phyloP scores from a whole-genome alignment of 2,329 filamentous ascomycete genomes.

The Fusarium sp. region DNA sequence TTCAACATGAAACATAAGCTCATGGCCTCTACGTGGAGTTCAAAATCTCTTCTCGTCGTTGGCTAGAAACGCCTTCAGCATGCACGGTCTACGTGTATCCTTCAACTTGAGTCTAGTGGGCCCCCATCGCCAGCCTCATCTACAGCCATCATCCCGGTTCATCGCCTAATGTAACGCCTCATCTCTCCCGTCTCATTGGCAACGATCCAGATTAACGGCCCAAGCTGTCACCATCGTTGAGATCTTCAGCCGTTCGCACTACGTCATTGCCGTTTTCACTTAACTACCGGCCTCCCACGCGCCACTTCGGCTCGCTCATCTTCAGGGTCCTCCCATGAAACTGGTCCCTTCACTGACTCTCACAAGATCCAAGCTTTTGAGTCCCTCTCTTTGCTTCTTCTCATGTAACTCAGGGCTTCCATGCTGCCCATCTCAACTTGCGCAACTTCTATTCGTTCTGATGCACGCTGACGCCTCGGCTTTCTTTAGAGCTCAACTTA shows the following conservation, averaged over 20 bases:
- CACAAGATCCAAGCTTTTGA: constrained; percentile 37
- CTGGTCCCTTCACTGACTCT: constrained; percentile 25
- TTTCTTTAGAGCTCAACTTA: constrained; percentile 26
- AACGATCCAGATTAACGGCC: constrained; percentile 32
- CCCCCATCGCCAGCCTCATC: constrained; percentile 39
- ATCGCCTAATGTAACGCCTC: constrained; percentile 16
- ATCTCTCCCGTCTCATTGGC: constrained; percentile 33
- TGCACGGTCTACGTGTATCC: constrained; percentile 32
- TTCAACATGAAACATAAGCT: constrained; percentile 30
- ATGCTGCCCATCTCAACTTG: constrained; percentile 16
- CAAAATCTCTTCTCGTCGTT: constrained; percentile 1
- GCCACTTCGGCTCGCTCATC: constrained; percentile 39
- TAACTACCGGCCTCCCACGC: constrained; percentile 27
- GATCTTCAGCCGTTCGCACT: constrained; percentile 25
- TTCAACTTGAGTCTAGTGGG: constrained; percentile 31
- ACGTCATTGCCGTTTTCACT: constrained; percentile 39
- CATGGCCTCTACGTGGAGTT: constrained; percentile 12
- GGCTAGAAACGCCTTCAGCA: neutral
- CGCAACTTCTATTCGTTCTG: constrained; percentile 6
- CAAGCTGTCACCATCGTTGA: constrained; percentile 36
- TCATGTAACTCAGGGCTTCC: constrained; percentile 15
- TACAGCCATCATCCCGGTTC: constrained; percentile 46
- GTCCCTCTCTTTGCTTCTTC: constrained; percentile 25
- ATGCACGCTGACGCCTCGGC: constrained; percentile 16
- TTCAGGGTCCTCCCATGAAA: constrained; percentile 44